phyloP scores from a whole-genome alignment of 2,329 filamentous ascomycete genomes.

The Onygenales sp. region DNA sequence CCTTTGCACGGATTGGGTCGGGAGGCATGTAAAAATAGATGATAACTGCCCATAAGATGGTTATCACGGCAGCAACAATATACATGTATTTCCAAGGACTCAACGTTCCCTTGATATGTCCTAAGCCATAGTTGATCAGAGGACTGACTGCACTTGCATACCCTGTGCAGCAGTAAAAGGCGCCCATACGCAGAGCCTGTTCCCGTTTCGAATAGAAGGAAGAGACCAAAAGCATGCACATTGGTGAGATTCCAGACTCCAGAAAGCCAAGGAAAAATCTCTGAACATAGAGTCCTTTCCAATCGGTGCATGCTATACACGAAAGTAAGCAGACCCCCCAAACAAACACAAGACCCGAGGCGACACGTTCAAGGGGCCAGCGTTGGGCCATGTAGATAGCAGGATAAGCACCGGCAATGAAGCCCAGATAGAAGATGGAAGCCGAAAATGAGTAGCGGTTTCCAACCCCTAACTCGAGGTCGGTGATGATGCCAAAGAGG shows the following conservation, averaged over 20 bases:
- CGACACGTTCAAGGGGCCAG: conserved; percentile 39
- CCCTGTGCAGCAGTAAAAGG: conserved; percentile 54
- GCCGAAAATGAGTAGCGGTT: conserved; percentile 37
- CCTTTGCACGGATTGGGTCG: conserved; percentile 33
- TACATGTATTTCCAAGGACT: conserved; percentile 64
- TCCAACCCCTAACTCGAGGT: conserved; percentile 32
- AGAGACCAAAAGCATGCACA: conserved; percentile 55
- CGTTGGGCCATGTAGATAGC: conserved; percentile 35
- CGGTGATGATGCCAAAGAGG: conserved; percentile 33
- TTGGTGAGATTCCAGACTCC: conserved; percentile 56
- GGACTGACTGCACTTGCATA: conserved; percentile 56
- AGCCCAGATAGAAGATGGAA: conserved; percentile 42
- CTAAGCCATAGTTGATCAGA: conserved; percentile 58
- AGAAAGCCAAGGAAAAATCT: conserved; percentile 55
- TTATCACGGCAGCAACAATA: conserved; percentile 53
- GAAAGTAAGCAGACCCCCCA: conserved; percentile 3
- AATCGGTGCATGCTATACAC: conserved; percentile 15
- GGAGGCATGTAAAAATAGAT: conserved; percentile 32
- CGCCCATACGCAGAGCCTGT: conserved; percentile 55
- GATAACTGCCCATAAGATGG: conserved; percentile 39
- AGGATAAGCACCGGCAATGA: conserved; percentile 40
- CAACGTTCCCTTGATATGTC: conserved; percentile 47
- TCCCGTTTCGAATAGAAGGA: conserved; percentile 41
- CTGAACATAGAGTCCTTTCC: conserved; percentile 56
- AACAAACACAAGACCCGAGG: conserved; percentile 20